Base-by-base conservation (phyloP, 2,329 filamentous ascomycete species). In the Sphaerulina vaccinii region DNA sequence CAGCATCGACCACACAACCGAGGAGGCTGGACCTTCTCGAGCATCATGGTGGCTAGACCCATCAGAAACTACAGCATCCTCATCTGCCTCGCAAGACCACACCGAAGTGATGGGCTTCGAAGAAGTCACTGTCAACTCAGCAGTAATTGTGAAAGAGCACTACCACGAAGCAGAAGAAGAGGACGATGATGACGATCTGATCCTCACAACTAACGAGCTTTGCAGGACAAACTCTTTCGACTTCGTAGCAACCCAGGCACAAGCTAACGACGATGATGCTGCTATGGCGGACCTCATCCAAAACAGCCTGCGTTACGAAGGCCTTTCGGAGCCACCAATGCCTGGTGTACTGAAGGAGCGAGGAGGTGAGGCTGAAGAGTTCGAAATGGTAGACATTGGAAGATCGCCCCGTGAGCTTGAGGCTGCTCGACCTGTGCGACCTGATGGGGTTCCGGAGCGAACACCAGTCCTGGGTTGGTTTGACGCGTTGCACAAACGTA, bases 201-300 rank as follows among this genome's bases (percentile, higher is more conserved):
- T 42, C 24, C 8, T 50, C 23, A 46, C 39, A 24, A n/a, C n/a
- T n/a, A 35, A 33, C 9, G 33, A n/a, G 11, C 32, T 51, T 3
- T 37, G 37, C 35, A 23, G 52, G 33, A 29, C 40, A 19, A 49
- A 55, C 24, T 55, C 52, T 5, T 55, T 52, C 49, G 49, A 51
- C 37, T 51, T 52, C 48, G 49, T 55, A 9, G 37, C 46, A 13
- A 23, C 42, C 21, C 32, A 44, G 29, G 52, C 49, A 7, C 24
- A 19, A 9, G 43, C 43, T 13, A 43, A 41, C 15, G 52, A 52
- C 23, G 33, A 38, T 15, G 33, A 55, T 19, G 49, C 49, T 16
- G 23, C 44, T 16, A 39, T 48, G 23, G 27, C 40, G 3, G 39
- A 49, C 15, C 40, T 53, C 19, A 40, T 53, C 15, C 38, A 39